Percentiles rank a stretch among this genome's conserved stretches.
Conservation (phyloP, 2,329 filamentous ascomycete genomes). For the Raffaelea albimanens region DNA sequence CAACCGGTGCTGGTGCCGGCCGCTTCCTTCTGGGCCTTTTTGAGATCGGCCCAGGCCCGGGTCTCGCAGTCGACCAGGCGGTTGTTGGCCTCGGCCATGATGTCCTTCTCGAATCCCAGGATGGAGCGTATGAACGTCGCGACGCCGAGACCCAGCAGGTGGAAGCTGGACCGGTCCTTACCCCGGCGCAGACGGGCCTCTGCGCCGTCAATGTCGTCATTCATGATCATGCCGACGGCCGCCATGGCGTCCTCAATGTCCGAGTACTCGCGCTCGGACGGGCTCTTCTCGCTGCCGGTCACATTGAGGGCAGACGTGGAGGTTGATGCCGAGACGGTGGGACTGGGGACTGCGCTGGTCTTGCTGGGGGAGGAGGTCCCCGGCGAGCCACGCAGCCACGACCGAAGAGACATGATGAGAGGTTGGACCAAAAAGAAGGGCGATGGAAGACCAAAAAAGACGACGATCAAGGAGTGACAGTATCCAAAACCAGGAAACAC, state of each 20-base stretch:
- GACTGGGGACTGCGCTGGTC: constrained; percentile 22
- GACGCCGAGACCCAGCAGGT: constrained; percentile 72
- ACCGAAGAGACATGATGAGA: constrained; percentile 26
- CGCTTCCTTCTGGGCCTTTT: constrained; percentile 58
- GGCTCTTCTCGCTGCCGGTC: constrained; percentile 15
- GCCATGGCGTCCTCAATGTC: constrained; percentile 51
- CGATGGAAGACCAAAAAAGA: no score
- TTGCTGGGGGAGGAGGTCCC: constrained; percentile 18
- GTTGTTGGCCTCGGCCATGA: constrained; percentile 74
- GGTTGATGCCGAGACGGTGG: constrained; percentile 19
- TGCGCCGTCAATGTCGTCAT: constrained; percentile 82
- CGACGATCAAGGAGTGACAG: no score
- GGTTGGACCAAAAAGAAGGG: no score
- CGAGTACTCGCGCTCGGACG: constrained; percentile 31
- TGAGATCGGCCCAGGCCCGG: constrained; percentile 65
- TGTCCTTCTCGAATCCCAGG: constrained; percentile 81
- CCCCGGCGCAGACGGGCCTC: constrained; percentile 64
- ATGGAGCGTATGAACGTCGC: constrained; percentile 79
- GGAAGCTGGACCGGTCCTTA: constrained; percentile 73
- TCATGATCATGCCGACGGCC: constrained; percentile 67
- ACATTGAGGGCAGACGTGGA: constrained; percentile 7
- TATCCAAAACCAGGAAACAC: no score
- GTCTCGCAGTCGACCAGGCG: constrained; percentile 68
- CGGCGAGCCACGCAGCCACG: constrained; percentile 38
- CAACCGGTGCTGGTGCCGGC: constrained; percentile 12